A percentile compares a stretch with the other conserved stretches of the same genome.
phyloP scores from a whole-genome alignment of 805 yeast genomes.

The Tetrapisispora taiwanensis region DNA sequence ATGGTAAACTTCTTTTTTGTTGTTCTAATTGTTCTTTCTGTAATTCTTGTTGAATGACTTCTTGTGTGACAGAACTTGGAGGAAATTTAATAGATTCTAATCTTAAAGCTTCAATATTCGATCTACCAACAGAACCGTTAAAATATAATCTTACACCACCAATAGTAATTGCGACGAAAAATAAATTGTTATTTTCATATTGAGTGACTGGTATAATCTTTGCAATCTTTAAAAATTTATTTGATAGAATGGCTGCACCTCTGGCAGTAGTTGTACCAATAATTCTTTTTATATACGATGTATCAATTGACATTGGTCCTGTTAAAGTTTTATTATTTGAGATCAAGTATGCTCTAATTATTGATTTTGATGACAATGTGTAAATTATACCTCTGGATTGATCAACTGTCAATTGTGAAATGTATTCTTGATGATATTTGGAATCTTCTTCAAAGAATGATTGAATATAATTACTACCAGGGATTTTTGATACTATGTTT shows the following conservation, averaged over 20 bases:
- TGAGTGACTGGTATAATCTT: slow-evolving; percentile 35
- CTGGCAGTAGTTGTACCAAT: slow-evolving; percentile 36
- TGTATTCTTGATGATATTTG: slow-evolving; percentile 39
- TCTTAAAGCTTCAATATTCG: slow-evolving; percentile 33
- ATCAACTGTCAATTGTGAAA: slow-evolving; percentile 63
- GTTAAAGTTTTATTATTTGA: slow-evolving; percentile 31
- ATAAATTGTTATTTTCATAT: slow-evolving; percentile 57
- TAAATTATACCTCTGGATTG: slow-evolving; percentile 68
- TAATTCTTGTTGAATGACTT: slow-evolving; percentile 24
- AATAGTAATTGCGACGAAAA: slow-evolving; percentile 66
- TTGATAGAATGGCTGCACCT: slow-evolving; percentile 46
- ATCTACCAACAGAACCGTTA: slow-evolving; percentile 32
- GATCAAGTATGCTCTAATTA: slow-evolving; percentile 66
- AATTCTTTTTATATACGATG: slow-evolving; percentile 31
- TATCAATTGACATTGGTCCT: slow-evolving; percentile 31
- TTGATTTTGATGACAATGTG: slow-evolving; percentile 70
- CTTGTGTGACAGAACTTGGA: slow-evolving; percentile 35
- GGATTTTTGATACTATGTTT: slow-evolving; percentile 24
- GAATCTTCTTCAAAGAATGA: slow-evolving; percentile 29
- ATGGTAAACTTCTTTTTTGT: slow-evolving; percentile 28
- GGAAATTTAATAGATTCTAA: slow-evolving; percentile 50
- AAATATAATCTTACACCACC: slow-evolving; percentile 73
- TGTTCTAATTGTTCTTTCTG: slow-evolving; percentile 33
- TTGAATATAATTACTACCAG: slow-evolving; percentile 31
- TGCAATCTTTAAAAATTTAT: slow-evolving; percentile 49